phyloP scores from a whole-genome alignment of 2,329 filamentous ascomycete species.

The Colletotrichum navitas region DNA sequence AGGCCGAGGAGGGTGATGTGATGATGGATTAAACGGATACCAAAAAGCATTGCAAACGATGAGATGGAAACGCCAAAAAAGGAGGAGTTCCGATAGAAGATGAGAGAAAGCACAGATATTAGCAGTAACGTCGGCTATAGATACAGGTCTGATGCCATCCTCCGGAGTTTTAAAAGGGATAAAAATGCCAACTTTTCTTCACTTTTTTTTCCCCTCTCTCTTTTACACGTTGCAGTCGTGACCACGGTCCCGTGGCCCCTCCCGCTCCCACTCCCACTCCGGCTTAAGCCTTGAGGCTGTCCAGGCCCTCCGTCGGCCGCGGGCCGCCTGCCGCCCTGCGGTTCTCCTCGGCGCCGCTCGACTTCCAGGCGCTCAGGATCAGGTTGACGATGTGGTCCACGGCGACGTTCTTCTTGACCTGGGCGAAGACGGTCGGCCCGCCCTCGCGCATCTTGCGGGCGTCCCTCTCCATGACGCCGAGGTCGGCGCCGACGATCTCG shows the following conservation, averaged over 20 bases:
- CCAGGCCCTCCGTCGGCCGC: conserved; percentile 67
- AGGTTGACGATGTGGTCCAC: conserved; percentile 89
- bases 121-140: conserved; percentile 35
- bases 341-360: conserved; percentile 80
- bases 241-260: conserved; percentile 6
- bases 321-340: conserved; percentile 68
- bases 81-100: conserved; percentile 4
- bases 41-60: conserved; percentile 30
- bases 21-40: conserved; percentile 57
- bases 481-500: conserved; percentile 88
- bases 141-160: conserved; percentile 38
- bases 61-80: conserved; percentile 40
- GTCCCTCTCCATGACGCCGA: conserved; percentile 94
- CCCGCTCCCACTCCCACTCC: conserved; percentile 23
- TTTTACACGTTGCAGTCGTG: not conserved
- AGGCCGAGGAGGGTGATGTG: conserved; percentile 47
- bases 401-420: conserved; percentile 92
- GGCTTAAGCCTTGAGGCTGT: conserved; percentile 52
- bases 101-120: conserved; percentile 27
- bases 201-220: not conserved
- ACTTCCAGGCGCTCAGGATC: conserved; percentile 92
- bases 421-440: conserved; percentile 94
- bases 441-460: conserved; percentile 95
- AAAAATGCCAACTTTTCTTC: conserved; percentile 11
- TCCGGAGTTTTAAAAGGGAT: conserved; percentile 23